Conservation (phyloP, 164 flowering plant species). For the Chimonanthus praecox region DNA sequence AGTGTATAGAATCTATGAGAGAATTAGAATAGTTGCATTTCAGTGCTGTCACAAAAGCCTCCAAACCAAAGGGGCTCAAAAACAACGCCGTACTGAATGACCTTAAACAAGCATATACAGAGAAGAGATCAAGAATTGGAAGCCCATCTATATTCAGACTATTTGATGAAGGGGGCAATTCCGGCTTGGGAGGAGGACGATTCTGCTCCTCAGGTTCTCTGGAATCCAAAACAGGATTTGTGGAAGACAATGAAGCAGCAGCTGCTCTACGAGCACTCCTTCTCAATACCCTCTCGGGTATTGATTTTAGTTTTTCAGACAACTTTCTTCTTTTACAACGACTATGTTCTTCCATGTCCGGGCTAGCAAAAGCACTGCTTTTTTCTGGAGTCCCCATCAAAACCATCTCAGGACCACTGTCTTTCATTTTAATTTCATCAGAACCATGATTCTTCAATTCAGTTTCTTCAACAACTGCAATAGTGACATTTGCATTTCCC, state of each 20-base stretch:
- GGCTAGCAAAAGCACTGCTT: background rate
- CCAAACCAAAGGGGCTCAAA: conserved; percentile 85
- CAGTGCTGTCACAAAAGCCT: conserved; percentile 71
- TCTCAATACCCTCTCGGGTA: conserved; percentile 43
- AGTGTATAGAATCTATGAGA: conserved; percentile 70
- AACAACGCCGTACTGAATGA: conserved; percentile 80
- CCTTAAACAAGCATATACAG: conserved; percentile 70
- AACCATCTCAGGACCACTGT: conserved; percentile 7
- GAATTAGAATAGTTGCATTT: conserved; percentile 45
- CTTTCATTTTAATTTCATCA: conserved; percentile 8
- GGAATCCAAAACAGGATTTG: conserved; percentile 4
- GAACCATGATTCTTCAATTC: conserved; percentile 11
- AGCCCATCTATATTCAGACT: conserved; percentile 50
- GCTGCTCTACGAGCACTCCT: conserved; percentile 66
- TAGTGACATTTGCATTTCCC: background rate
- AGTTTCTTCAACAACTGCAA: conserved; percentile 11
- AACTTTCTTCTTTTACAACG: conserved; percentile 36
- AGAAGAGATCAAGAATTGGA: conserved; percentile 61
- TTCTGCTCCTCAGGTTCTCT: conserved; percentile 22
- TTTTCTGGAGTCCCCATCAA: conserved; percentile 4
- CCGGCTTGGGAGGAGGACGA: conserved; percentile 35
- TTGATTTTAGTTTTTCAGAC: conserved; percentile 19
- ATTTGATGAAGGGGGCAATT: conserved; percentile 69
- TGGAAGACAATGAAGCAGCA: conserved; percentile 14
- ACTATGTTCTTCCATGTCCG: conserved; percentile 11